Conservation (phyloP, 2,329 filamentous ascomycete genomes). For the Balansia obtecta region DNA sequence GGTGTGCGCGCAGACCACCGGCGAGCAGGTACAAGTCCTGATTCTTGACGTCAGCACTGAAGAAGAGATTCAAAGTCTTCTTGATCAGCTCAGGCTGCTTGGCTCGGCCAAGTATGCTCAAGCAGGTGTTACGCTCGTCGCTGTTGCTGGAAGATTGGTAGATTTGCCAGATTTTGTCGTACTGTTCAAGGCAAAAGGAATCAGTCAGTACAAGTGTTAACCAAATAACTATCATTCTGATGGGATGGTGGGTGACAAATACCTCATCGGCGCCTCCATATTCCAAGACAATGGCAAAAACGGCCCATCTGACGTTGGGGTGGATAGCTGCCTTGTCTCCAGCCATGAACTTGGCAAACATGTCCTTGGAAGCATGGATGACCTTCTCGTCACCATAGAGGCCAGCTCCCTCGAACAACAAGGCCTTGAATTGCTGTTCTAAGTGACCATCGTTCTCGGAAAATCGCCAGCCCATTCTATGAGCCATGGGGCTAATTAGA, state of each 20-base stretch:
- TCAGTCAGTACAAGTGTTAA: neutral
- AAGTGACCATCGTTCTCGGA: slow-evolving; percentile 76
- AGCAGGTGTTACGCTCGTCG: slow-evolving; percentile 84
- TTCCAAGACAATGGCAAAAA: slow-evolving; percentile 74
- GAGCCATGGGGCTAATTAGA: slow-evolving; percentile 66
- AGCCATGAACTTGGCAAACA: slow-evolving; percentile 74
- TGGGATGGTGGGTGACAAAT: slow-evolving; percentile 15
- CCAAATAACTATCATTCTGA: neutral
- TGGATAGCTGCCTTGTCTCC: slow-evolving; percentile 77
- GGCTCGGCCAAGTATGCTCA: slow-evolving; percentile 71
- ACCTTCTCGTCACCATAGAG: slow-evolving; percentile 67
- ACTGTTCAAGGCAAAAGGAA: slow-evolving; percentile 35
- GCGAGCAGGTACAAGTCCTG: slow-evolving; percentile 91
- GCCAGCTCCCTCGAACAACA: slow-evolving; percentile 79
- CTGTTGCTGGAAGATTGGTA: slow-evolving; percentile 57
- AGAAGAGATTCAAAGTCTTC: slow-evolving; percentile 62
- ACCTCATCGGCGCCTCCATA: slow-evolving; percentile 77
- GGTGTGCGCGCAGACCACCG: slow-evolving; percentile 62
- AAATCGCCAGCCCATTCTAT: slow-evolving; percentile 82
- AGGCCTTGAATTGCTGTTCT: slow-evolving; percentile 84
- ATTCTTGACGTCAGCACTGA: slow-evolving; percentile 75
- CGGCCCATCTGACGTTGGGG: slow-evolving; percentile 78
- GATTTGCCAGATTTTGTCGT: slow-evolving; percentile 62
- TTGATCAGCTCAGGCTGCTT: slow-evolving; percentile 70
- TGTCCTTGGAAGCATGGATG: slow-evolving; percentile 70